Evolutionary conservation across 768 basidiomycete species (phyloP), one percentile per base, ranked within the genome.

Genomic region (Tephrocybe sp.): DNA sequence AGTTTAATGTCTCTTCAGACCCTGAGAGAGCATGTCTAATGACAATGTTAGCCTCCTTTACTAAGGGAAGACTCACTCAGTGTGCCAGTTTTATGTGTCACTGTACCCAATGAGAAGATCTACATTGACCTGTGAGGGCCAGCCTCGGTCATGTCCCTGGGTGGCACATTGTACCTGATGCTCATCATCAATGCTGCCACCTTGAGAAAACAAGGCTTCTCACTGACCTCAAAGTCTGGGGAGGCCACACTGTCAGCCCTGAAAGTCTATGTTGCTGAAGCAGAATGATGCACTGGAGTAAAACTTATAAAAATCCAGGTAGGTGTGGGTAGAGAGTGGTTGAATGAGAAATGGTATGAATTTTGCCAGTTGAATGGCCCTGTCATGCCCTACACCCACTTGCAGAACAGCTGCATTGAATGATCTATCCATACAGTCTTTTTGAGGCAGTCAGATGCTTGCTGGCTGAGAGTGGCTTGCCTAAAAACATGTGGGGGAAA

Each of bases 101-200:
- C 21, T 0, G 52, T 59, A 7, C 31, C 52, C 0, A 48, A 48
- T 19, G 31, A 53, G 18, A 11, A 26, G 2, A 32, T 43, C 6
- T 43, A 47, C n/a, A 6, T 60, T 9, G 62, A 69, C 38, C 31
- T 69, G 0, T 69, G 60, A 59, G 64, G 64, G 24, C 64, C 62
- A 9, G 45, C 61, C 0, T 38, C 55, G 0, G 49, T 54, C 2
- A 38, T 35, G n/a, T 64, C 57, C 0, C 30, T 44, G 0, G 59
- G 60, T 11, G 60, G 61, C 0, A 47, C 51, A 0, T 16, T 16
- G 1, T 66, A 69, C 30, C 56, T 67, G 44, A 60, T 71, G 51
- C 26, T 60, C 0, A 44, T 64, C 1, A 57, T 57, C 0, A 60
- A 69, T 45, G 57, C 15, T 32, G 25, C 7, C 47, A 60, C 44